Evolutionary conservation across 116 monocot genomes (phyloP).

Genomic region (Zostera marina): DNA sequence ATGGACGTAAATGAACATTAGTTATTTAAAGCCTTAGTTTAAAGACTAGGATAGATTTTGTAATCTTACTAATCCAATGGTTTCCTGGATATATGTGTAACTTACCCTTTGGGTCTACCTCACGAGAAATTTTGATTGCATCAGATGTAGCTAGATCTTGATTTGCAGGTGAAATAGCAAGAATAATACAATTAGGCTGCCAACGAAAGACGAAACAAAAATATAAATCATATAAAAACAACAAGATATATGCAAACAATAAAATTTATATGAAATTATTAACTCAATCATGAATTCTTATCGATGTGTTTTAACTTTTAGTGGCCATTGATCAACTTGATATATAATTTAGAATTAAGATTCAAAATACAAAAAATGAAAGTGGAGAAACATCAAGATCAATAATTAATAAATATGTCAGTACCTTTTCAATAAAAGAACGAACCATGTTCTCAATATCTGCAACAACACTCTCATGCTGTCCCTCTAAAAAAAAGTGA

Average conservation of each 20-base stretch:
- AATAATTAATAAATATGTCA: background rate
- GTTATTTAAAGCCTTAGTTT: no score
- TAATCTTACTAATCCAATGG: background rate
- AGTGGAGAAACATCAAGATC: background rate
- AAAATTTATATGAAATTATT: no score
- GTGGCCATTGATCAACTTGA: no score
- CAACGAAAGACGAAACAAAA: slow-evolving; percentile 11
- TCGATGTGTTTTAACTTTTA: no score
- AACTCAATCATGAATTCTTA: no score
- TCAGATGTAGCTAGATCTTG: slow-evolving; percentile 98
- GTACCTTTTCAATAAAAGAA: slow-evolving; percentile 80
- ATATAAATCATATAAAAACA: background rate
- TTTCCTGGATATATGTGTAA: background rate
- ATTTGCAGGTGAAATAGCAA: slow-evolving; percentile 91
- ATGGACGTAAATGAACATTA: no score
- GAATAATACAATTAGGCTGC: slow-evolving; percentile 90
- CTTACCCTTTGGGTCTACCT: slow-evolving; percentile 88
- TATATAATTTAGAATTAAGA: no score
- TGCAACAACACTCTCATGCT: slow-evolving; percentile 62
- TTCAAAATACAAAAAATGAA: background rate
- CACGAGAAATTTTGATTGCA: slow-evolving; percentile 91
- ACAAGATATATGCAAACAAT: background rate
- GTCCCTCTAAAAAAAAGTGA: slow-evolving; percentile 41
- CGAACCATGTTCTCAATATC: slow-evolving; percentile 97
- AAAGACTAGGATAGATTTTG: background rate